These are phyloP conservation scores for Microcyclosporella mali DNA, from an alignment of 2,329 filamentous ascomycete genomes.

Conservation along the genomic window DNA sequence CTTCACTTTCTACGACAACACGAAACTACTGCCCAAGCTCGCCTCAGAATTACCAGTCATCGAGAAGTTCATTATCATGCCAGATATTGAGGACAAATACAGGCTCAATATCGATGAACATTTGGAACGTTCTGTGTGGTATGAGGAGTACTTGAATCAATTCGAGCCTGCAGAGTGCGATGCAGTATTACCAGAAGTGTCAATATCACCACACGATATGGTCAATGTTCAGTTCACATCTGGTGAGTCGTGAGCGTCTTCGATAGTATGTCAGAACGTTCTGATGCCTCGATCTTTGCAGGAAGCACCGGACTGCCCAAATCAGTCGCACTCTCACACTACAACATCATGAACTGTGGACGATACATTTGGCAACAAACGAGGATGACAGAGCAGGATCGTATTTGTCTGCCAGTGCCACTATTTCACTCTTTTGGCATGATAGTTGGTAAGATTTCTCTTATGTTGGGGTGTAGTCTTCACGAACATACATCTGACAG, in stretches of 20 bases:
- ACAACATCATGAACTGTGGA: conserved; percentile 28
- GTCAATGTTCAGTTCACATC: conserved; percentile 52
- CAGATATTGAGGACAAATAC: conserved; percentile 25
- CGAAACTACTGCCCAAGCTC: conserved; percentile 47
- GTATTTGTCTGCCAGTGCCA: conserved; percentile 74
- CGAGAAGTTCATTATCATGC: conserved; percentile 51
- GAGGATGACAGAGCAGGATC: conserved; percentile 46
- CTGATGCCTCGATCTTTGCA: neutral
- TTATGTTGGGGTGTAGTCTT: conserved; percentile 44
- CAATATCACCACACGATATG: conserved; percentile 26
- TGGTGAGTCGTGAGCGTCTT: conserved; percentile 41
- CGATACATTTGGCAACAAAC: conserved; percentile 26
- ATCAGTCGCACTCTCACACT: conserved; percentile 57
- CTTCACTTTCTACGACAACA: conserved; percentile 58
- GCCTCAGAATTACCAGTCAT: conserved; percentile 38
- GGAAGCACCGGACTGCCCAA: conserved; percentile 61
- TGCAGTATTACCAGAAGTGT: conserved; percentile 15
- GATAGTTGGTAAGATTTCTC: conserved; percentile 48
- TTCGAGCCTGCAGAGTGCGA: conserved; percentile 13
- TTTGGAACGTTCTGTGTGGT: conserved; percentile 15
- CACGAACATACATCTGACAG: neutral
- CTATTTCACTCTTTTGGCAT: conserved; percentile 84
- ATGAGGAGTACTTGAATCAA: conserved; percentile 22
- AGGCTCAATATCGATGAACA: conserved; percentile 6
- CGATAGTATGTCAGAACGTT: neutral